Conservation (phyloP, 2,329 filamentous ascomycete species). For the Calonectria ilicicola region DNA sequence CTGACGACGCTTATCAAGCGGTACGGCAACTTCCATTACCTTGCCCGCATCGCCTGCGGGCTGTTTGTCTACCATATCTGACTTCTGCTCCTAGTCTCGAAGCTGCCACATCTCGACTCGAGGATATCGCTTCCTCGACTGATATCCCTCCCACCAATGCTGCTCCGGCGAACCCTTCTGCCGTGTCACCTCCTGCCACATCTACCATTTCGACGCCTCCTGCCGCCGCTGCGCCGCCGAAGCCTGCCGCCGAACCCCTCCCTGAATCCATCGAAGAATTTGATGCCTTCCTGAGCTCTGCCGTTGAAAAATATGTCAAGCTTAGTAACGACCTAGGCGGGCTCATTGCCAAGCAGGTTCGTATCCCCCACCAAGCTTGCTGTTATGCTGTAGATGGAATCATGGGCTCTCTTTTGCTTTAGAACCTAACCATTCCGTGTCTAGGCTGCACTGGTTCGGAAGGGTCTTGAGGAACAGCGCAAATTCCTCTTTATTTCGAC, state of each 20-base stretch:
- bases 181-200: constrained; percentile 46
- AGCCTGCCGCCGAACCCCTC: constrained; percentile 65
- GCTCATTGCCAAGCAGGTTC: constrained; percentile 83
- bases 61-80: constrained; percentile 50
- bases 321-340: constrained; percentile 83
- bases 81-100: constrained; percentile 80
- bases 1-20: constrained; percentile 97
- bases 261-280: constrained; percentile 89
- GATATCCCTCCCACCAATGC: constrained; percentile 66
- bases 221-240: constrained; percentile 48
- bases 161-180: constrained; percentile 56
- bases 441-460: constrained; percentile 64
- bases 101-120: constrained; percentile 93
- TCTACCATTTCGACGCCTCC: constrained; percentile 50
- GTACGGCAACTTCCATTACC: constrained; percentile 60
- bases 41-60: background rate
- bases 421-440: background rate
- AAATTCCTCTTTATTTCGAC: constrained; percentile 89
- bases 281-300: constrained; percentile 79
- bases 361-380: constrained; percentile 29
- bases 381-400: background rate
- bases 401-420: background rate
- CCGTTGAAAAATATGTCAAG: constrained; percentile 82
- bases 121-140: constrained; percentile 90
- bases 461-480: constrained; percentile 85